These are phyloP conservation scores for Vanrija sp. DNA, from an alignment of 1,284 basidiomycete species.

Conservation along the genomic window DNA sequence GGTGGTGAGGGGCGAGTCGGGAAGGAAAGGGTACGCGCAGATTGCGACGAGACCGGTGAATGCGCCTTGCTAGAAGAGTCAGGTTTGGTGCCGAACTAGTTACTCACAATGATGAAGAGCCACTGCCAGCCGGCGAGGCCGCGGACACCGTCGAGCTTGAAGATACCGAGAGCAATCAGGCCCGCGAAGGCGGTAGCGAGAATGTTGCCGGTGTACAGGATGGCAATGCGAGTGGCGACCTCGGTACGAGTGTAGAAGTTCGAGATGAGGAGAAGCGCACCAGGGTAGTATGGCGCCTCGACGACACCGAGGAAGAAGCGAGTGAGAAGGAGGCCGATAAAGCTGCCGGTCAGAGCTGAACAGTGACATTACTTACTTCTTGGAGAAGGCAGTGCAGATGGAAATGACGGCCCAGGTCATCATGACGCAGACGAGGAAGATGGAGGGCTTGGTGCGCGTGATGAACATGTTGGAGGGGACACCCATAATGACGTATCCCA, in stretches of 20 bases:
- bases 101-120: conserved; percentile 21
- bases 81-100: neutral
- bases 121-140: conserved; percentile 26
- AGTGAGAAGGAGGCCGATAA: conserved; percentile 28
- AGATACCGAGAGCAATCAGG: conserved; percentile 21
- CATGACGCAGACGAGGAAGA: conserved; percentile 35
- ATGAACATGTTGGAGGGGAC: conserved; percentile 43
- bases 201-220: conserved; percentile 35
- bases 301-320: conserved; percentile 43
- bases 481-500: conserved; percentile 40
- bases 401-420: conserved; percentile 27
- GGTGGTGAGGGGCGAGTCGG: conserved; percentile 13
- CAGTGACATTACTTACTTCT: conserved; percentile 9
- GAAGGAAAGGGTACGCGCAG: conserved; percentile 13
- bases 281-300: conserved; percentile 36
- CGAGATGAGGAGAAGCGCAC: conserved; percentile 42
- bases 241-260: conserved; percentile 45
- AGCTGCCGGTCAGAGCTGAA: neutral
- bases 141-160: conserved; percentile 13
- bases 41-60: conserved; percentile 15
- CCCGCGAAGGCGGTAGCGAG: conserved; percentile 23
- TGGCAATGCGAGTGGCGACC: conserved; percentile 38
- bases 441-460: conserved; percentile 30
- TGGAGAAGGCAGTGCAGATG: conserved; percentile 18
- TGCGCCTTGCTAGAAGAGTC: conserved; percentile 7